Conservation (phyloP, 1,139 yeast species). For the Suhomyces anneliseae region DNA sequence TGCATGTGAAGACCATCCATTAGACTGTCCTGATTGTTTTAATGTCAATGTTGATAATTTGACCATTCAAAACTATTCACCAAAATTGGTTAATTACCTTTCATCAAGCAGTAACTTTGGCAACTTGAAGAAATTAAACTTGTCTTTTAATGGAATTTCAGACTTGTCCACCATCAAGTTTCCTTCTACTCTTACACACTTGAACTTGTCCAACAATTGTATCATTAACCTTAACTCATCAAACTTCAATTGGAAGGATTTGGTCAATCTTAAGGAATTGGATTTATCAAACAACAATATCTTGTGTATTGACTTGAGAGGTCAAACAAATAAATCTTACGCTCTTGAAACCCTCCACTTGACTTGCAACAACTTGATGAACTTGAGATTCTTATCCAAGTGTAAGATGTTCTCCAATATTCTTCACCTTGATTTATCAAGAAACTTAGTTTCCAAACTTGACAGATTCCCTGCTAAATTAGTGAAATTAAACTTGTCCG, state of each 20-base stretch:
- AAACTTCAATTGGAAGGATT: constrained; percentile 11
- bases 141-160: constrained; percentile 23
- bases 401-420: constrained; percentile 15
- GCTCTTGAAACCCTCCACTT: constrained; percentile 14
- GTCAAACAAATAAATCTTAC: background rate
- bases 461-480: constrained; percentile 16
- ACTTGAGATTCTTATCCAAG: constrained; percentile 7
- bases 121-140: constrained; percentile 15
- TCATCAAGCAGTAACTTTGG: constrained; percentile 1
- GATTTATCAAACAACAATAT: constrained; percentile 28
- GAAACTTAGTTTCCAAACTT: constrained; percentile 22
- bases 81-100: background rate
- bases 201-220: constrained; percentile 27
- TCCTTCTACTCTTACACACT: constrained; percentile 8
- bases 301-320: constrained; percentile 6
- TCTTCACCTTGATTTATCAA: constrained; percentile 21
- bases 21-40: background rate
- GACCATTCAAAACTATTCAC: constrained; percentile 2
- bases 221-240: constrained; percentile 15
- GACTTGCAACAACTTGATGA: constrained; percentile 22
- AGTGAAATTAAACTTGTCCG: constrained; percentile 19
- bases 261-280: constrained; percentile 16
- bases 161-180: constrained; percentile 15
- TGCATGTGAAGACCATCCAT: background rate
- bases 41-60: constrained; percentile 2